phyloP scores from a whole-genome alignment of 2,329 filamentous ascomycete genomes.

The Colletotrichum sp. region DNA sequence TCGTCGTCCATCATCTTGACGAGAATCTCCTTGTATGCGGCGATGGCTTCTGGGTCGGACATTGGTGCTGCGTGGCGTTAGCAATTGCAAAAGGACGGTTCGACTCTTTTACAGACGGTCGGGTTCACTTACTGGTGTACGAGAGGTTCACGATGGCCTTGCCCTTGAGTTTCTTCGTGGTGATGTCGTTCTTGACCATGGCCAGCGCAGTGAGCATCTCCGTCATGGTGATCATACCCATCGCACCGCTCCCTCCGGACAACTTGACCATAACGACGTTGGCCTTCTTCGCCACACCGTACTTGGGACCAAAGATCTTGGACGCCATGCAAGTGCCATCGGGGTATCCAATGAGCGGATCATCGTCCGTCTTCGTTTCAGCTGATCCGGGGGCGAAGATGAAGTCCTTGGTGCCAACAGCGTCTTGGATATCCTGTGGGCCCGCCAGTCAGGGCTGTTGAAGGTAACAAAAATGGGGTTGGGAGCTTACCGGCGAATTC shows the following conservation, averaged over 20 bases:
- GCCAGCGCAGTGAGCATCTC: neutral
- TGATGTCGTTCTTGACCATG: neutral
- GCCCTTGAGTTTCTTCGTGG: neutral
- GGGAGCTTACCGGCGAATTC: neutral
- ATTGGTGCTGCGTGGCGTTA: neutral
- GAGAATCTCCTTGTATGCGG: neutral
- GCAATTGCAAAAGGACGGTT: neutral
- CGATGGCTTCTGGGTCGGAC: neutral
- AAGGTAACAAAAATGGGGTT: neutral
- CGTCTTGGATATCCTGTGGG: neutral
- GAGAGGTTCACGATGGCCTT: neutral
- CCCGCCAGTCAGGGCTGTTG: accelerated
- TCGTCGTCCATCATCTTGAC: neutral
- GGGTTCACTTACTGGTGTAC: neutral
- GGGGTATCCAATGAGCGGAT: neutral
- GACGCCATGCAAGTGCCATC: neutral
- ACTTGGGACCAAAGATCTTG: neutral
- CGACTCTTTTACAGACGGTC: neutral
- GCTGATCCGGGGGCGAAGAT: neutral
- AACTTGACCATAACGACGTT: neutral
- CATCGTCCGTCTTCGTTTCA: neutral
- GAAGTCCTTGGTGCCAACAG: neutral
- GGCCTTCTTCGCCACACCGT: neutral
- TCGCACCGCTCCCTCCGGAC: neutral
- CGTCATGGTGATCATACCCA: neutral